Evolutionary conservation across 1,139 yeast genomes (phyloP), one percentile per base, ranked within the genome.

Genomic region (Geotrichum klebahnii): DNA sequence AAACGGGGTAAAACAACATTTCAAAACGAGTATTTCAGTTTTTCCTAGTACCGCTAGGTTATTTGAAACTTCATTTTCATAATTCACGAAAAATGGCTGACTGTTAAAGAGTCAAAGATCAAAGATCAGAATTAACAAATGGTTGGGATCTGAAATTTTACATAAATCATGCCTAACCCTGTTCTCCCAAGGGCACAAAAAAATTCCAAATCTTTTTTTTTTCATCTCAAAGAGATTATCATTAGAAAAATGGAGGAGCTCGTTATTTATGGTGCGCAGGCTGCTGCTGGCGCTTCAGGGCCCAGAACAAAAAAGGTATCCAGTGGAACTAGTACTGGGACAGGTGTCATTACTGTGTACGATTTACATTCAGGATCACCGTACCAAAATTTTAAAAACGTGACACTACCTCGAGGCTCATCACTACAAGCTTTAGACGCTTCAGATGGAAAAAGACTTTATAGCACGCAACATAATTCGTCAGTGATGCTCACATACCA

Each of bases 401-500:
- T 46, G 12, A 46, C 50, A 12, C 44, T 43, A 29, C 53, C 49
- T 4, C 44, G 40, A 24, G 48, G 46, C 10, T 32, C 46, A 1
- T 16, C 45, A 4, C 28, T 36, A 3, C 43, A 39, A 20, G 51
- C 51, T 3, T 16, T 51, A 17, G 48, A 47, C 44, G 53, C 45
- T 3, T 20, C 20, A 5, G 39, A 75, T 53, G 44, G 44, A 3
- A 40, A 17, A 12, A 69, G 78, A 47, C 66, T 81, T 16, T 75
- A 85, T 53, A 80, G 80, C 6, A 84, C 88, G 1, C 82, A 84
- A 53, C 71, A 74, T 20, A 78, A 76, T 43, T 86, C 84, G 62
- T 92, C 97, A 0, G 68, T 87, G 51, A 69, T 90, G 33, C 82
- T 84, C 57, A 84, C 84, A 1, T 90, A 88, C 63, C 69, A 80